Evolutionary conservation across 352 stramenopile genomes (phyloP), one percentile per base, ranked within the genome.

Genomic region (Thraustotheca clavata): DNA sequence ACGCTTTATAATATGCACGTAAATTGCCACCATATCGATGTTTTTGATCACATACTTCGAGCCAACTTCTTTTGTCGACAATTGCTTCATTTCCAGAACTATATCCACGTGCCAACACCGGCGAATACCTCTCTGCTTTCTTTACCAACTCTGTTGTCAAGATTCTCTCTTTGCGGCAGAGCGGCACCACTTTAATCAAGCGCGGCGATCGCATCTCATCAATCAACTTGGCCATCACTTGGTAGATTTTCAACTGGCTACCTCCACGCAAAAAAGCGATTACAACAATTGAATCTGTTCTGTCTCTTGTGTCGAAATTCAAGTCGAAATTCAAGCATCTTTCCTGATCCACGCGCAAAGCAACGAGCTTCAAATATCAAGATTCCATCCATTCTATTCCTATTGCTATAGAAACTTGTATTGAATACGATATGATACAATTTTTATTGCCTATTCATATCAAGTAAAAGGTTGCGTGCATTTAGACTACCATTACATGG

Each of bases 1-100:
- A 99, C 60, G 97, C 89, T 71, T 96, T 97, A 72, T 98, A 98
- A 71, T 99, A 99, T 35, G 94, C 80, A 57, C 95, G 76, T 52
- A 99, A 67, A 70, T 99, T 98, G 38, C 97, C 97, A 16, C 91
- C 94, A 69, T 98, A 95, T 35, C 84, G 73, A 59, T 94, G 85
- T 68, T 94, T 94, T 60, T 77, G 83, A 48, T 94, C 85, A 60
- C 85, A 94, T 36, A 94, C 85, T 78, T 94, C 85, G 24, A 94
- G 71, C 85, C 85, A 94, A 68, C 85, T 94, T 62, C 91, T 90
- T 69, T 91, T 91, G 74, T 94, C 85, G 18, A 94, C 85, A 27
- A 94, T 83, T 22, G 85, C 90, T 61, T 92, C 90, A 59, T 94
- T 94, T 60, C 85, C 85, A 49, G 82, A 79, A 62, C 85, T 94